Conservation (phyloP, 2,329 filamentous ascomycete genomes). For the Davidsoniella virescens region DNA sequence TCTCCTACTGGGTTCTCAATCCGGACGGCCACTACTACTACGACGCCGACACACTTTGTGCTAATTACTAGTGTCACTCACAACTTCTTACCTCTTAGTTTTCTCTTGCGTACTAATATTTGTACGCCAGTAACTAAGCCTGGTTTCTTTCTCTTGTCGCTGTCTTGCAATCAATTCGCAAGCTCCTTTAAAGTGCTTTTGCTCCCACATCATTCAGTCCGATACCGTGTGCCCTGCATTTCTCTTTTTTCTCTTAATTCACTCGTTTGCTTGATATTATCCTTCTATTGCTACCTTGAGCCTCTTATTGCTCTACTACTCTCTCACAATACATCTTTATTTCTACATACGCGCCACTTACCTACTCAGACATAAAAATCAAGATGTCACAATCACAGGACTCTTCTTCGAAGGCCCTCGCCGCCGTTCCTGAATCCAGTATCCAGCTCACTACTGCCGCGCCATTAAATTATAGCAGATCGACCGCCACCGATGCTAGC, state of each 20-base stretch:
- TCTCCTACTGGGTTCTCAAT: too few species aligned
- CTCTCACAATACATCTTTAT: neutral
- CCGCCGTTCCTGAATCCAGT: constrained; percentile 2
- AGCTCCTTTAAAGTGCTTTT: neutral
- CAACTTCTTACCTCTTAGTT: too few species aligned
- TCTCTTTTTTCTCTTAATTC: neutral
- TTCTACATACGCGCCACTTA: neutral
- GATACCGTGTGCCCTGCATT: neutral
- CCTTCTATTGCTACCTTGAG: neutral
- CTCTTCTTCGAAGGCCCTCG: constrained; percentile 3
- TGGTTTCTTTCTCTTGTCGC: neutral
- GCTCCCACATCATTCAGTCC: neutral
- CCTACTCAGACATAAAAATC: neutral
- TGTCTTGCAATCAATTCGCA: neutral
- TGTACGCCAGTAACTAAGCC: neutral
- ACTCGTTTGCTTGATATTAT: neutral
- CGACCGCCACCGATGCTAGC: constrained; percentile 11
- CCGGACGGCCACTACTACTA: neutral
- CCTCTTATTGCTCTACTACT: neutral
- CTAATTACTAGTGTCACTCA: neutral
- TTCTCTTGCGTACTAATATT: too few species aligned
- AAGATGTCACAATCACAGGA: constrained; percentile 1
- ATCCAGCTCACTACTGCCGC: constrained; percentile 1
- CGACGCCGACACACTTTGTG: neutral
- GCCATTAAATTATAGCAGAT: constrained; percentile 6